Conservation (phyloP, 2,329 filamentous ascomycete genomes). For the Calonectria multiphialidica region DNA sequence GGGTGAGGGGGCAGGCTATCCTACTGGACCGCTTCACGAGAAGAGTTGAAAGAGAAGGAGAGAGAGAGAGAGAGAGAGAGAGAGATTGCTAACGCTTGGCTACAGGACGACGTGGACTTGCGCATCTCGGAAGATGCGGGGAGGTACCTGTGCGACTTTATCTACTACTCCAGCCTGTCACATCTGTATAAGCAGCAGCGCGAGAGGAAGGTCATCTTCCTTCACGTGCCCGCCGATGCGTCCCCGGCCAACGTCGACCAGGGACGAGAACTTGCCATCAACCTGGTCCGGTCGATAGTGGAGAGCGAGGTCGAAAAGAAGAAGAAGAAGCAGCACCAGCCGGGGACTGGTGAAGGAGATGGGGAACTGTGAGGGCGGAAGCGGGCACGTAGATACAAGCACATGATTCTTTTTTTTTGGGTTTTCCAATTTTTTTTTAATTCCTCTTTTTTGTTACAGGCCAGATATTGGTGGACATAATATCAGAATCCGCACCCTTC, state of each 20-base stretch:
- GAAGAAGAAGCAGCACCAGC: constrained; percentile 30
- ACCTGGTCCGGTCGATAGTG: constrained; percentile 68
- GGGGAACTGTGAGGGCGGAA: constrained; percentile 6
- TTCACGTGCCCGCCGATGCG: constrained; percentile 77
- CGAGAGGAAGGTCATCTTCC: constrained; percentile 70
- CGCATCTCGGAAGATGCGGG: constrained; percentile 78
- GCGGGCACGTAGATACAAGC: not conserved
- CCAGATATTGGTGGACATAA: not conserved
- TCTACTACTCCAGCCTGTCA: constrained; percentile 78
- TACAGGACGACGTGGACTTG: constrained; percentile 57
- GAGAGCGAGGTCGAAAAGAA: constrained; percentile 58
- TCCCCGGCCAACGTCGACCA: constrained; percentile 60
- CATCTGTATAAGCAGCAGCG: constrained; percentile 62
- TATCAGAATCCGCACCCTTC: not conserved
- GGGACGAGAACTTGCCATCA: constrained; percentile 65
- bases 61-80: no score
- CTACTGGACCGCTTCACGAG: not conserved
- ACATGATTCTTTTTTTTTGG: not conserved
- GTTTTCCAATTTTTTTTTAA: not conserved
- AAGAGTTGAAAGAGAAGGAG: no score
- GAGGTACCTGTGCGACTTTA: constrained; percentile 82
- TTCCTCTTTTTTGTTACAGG: not conserved
- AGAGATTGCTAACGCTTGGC: constrained; percentile 20
- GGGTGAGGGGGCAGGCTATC: no score
- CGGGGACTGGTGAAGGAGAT: constrained; percentile 6